These are phyloP conservation scores for Triglochin maritima DNA, from an alignment of 106 monocot species.

Conservation along the genomic window DNA sequence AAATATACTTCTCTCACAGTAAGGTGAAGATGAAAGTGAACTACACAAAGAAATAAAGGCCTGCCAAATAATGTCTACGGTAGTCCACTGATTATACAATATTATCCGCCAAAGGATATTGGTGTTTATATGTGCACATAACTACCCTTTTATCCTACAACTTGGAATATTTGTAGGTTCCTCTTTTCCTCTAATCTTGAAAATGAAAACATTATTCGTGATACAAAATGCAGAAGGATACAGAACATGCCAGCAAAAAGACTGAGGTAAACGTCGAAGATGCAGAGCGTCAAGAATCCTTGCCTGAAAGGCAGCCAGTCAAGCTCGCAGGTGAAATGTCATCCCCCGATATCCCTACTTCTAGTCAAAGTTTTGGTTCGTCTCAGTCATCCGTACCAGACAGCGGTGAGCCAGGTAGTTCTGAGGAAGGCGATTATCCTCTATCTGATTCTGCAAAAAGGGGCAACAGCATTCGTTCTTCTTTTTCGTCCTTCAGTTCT, in stretches of 20 bases:
- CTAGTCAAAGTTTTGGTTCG: constrained; percentile 8
- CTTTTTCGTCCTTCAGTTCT: constrained; percentile 6
- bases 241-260: constrained; percentile 5
- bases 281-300: constrained; percentile 1
- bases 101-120: no score
- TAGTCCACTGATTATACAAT: no score
- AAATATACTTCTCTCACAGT: no score
- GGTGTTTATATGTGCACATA: no score
- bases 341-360: not conserved
- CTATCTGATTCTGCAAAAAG: not conserved
- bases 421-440: constrained; percentile 8
- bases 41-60: no score
- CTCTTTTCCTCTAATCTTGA: no score
- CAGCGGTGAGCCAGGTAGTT: constrained; percentile 1
- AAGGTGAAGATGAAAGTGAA: no score
- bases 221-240: constrained; percentile 21
- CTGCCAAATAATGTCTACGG: no score
- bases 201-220: no score
- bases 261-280: not conserved
- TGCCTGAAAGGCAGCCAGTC: constrained; percentile 4
- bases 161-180: no score
- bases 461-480: not conserved
- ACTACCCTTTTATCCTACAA: no score
- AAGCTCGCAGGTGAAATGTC: not conserved
- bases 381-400: constrained; percentile 15